Percentiles rank a stretch among this genome's conserved stretches.
These are phyloP conservation scores for Millerozyma acaciae DNA, from an alignment of 805 yeast genomes.

Conservation along the genomic window DNA sequence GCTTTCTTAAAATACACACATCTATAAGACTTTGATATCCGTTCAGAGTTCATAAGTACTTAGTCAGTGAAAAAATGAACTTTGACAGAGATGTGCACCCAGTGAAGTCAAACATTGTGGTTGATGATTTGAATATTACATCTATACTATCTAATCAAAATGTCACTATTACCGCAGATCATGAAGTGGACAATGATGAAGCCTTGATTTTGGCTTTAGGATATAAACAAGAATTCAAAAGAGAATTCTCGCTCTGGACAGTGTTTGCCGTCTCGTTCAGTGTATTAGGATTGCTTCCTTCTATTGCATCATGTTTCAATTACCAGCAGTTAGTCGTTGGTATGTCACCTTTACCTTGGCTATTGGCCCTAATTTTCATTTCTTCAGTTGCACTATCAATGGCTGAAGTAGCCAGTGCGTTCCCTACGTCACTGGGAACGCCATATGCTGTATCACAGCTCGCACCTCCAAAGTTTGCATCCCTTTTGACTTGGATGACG, in stretches of 20 bases:
- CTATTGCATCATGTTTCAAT: constrained; percentile 59
- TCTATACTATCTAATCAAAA: constrained; percentile 38
- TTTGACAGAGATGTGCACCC: constrained; percentile 14
- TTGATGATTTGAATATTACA: constrained; percentile 34
- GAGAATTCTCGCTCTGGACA: constrained; percentile 55
- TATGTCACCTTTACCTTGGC: constrained; percentile 58
- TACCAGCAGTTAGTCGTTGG: constrained; percentile 61
- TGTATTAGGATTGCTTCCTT: constrained; percentile 61
- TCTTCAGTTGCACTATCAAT: constrained; percentile 55
- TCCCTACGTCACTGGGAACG: constrained; percentile 67
- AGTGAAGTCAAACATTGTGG: constrained; percentile 22
- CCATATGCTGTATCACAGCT: constrained; percentile 65
- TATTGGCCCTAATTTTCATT: constrained; percentile 53
- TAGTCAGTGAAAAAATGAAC: neutral
- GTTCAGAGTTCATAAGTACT: neutral
- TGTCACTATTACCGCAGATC: constrained; percentile 43
- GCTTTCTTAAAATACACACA: too few relatives aligned
- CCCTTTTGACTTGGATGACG: constrained; percentile 56
- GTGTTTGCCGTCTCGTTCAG: constrained; percentile 62
- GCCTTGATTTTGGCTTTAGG: constrained; percentile 56
- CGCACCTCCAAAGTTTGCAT: constrained; percentile 52
- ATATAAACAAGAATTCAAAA: constrained; percentile 58
- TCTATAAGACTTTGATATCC: too few relatives aligned
- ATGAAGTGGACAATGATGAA: constrained; percentile 45
- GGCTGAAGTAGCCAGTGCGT: constrained; percentile 63